Percentiles rank a stretch among this genome's conserved stretches.
Conservation (phyloP, 2,329 filamentous ascomycete species). For the Aureobasidium pullulans region DNA sequence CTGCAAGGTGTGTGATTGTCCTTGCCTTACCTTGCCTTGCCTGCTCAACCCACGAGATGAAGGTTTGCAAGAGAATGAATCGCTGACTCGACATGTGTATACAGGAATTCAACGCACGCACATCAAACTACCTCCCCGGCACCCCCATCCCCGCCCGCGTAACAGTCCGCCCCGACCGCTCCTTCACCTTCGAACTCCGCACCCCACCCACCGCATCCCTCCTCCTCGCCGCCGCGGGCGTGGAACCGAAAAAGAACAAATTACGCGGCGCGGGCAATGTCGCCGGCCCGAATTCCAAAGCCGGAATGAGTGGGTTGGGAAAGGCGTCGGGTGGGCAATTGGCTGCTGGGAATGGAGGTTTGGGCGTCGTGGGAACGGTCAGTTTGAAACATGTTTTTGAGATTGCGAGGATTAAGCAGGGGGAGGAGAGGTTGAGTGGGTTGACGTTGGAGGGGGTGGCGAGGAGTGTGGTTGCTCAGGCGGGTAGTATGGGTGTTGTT, state of each 20-base stretch:
- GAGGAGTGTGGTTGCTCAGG: slow-evolving; percentile 59
- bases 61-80: too few species aligned
- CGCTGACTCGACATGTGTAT: too few species aligned
- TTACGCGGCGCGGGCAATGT: slow-evolving; percentile 60
- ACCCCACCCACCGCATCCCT: slow-evolving; percentile 93
- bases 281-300: slow-evolving; percentile 36
- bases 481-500: slow-evolving; percentile 42
- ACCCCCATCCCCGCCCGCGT: slow-evolving; percentile 87
- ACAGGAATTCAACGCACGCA: slow-evolving; percentile 95
- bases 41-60: too few species aligned
- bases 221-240: slow-evolving; percentile 73
- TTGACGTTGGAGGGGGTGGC: slow-evolving; percentile 79
- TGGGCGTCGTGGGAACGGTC: slow-evolving; percentile 74
- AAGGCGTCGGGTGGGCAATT: slow-evolving; percentile 26
- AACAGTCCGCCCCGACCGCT: slow-evolving; percentile 84
- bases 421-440: slow-evolving; percentile 44
- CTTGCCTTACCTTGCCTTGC: background rate
- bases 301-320: slow-evolving; percentile 28
- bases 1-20: slow-evolving; percentile 65
- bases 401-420: slow-evolving; percentile 89
- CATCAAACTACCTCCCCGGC: slow-evolving; percentile 71
- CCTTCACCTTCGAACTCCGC: slow-evolving; percentile 86
- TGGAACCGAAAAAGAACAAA: slow-evolving; percentile 67
- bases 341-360: slow-evolving; percentile 51
- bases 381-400: slow-evolving; percentile 95